A percentile compares a stretch with the other conserved stretches of the same genome.
phyloP scores from a whole-genome alignment of 495 filamentous ascomycete genomes.

The Penicillium verhagenii region DNA sequence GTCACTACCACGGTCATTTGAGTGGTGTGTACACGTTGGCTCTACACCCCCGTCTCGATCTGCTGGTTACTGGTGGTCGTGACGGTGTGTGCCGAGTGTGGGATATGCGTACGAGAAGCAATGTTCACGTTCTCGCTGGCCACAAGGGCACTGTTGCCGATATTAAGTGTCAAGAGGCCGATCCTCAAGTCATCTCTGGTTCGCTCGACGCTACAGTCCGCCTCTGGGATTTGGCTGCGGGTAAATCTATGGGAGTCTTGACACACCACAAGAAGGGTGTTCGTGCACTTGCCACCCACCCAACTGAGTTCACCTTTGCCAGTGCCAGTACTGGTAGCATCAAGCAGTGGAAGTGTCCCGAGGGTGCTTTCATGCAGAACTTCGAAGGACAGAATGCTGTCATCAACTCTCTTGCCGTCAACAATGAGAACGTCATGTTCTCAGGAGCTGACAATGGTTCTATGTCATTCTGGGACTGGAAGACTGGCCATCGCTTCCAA shows the following conservation, averaged over 20 bases:
- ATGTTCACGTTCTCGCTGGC: slow-evolving; percentile 89
- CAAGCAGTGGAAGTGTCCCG: slow-evolving; percentile 99
- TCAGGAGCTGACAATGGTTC: slow-evolving; percentile 95
- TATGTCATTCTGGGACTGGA: slow-evolving; percentile 99
- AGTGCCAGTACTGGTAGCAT: slow-evolving; percentile 87
- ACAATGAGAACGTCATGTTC: slow-evolving; percentile 93
- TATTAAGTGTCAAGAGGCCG: slow-evolving; percentile 90
- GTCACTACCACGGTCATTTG: slow-evolving; percentile 97
- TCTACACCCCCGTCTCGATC: slow-evolving; percentile 89
- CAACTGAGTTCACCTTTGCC: slow-evolving; percentile 95
- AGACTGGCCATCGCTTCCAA: slow-evolving; percentile 90
- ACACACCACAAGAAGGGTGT: slow-evolving; percentile 99
- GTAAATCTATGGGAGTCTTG: slow-evolving; percentile 91
- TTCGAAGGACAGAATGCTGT: slow-evolving; percentile 96
- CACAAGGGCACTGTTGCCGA: slow-evolving; percentile 88
- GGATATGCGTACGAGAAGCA: slow-evolving; percentile 97
- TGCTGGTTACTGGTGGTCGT: slow-evolving; percentile 90
- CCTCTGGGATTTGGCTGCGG: slow-evolving; percentile 94
- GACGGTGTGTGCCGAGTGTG: slow-evolving; percentile 94
- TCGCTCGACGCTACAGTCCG: slow-evolving; percentile 91
- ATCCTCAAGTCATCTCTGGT: slow-evolving; percentile 90
- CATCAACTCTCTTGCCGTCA: slow-evolving; percentile 91
- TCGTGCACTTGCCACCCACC: slow-evolving; percentile 79
- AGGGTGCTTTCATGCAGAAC: slow-evolving; percentile 99
- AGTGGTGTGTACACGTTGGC: slow-evolving; percentile 92